phyloP scores from a whole-genome alignment of 2,329 filamentous ascomycete species.

The Curvularia spicifera region DNA sequence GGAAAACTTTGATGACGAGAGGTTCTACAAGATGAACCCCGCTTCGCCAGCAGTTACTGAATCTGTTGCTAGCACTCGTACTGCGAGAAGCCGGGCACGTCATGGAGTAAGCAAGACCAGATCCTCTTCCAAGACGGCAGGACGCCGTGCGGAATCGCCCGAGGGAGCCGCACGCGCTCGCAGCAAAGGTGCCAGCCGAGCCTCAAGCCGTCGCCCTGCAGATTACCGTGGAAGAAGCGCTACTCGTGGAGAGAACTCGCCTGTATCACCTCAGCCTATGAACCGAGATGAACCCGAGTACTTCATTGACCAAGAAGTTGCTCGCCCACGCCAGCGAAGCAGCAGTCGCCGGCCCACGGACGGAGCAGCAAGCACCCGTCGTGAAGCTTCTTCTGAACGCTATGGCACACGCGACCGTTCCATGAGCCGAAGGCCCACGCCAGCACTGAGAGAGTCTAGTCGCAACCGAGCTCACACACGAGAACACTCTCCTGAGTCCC shows the following conservation, averaged over 20 bases:
- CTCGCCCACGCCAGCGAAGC: conserved; percentile 60
- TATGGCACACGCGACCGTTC: conserved; percentile 46
- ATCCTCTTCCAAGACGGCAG: conserved; percentile 45
- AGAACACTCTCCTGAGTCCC: conserved; percentile 45
- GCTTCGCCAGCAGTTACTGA: conserved; percentile 48
- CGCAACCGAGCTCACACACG: conserved; percentile 45
- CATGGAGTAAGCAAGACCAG: conserved; percentile 43
- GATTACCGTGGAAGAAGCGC: conserved; percentile 46
- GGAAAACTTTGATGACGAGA: conserved; percentile 57
- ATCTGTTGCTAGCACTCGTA: conserved; percentile 45
- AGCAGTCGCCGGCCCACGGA: conserved; percentile 57
- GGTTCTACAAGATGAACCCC: conserved; percentile 54
- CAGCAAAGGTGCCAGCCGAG: conserved; percentile 43
- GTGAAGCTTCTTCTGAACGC: conserved; percentile 57
- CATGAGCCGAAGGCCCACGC: conserved; percentile 42
- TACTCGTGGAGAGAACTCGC: conserved; percentile 65
- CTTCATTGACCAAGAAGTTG: conserved; percentile 67
- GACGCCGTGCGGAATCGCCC: conserved; percentile 46
- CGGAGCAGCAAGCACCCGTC: conserved; percentile 50
- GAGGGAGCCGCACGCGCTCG: conserved; percentile 35
- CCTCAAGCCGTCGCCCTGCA: conserved; percentile 45
- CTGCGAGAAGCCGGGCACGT: conserved; percentile 44
- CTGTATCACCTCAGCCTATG: conserved; percentile 81
- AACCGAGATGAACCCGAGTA: conserved; percentile 64
- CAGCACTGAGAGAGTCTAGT: conserved; percentile 39